Conservation (phyloP, 306 rosid genomes). For the Ceratonia siliqua region DNA sequence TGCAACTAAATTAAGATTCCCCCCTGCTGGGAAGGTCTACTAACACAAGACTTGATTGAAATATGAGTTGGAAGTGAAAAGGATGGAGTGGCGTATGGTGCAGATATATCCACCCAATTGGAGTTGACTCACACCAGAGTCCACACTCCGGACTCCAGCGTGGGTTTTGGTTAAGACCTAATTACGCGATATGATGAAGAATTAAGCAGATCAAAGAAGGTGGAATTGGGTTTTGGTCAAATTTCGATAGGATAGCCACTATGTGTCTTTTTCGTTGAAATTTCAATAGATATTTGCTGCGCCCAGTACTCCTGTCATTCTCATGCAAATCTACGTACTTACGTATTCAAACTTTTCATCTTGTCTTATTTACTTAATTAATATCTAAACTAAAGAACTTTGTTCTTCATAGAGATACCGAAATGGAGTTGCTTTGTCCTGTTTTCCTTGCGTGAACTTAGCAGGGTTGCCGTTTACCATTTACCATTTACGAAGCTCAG, state of each 20-base stretch:
- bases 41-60: slow-evolving; percentile 18
- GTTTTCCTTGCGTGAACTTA: slow-evolving; percentile 15
- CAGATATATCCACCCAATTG: slow-evolving; percentile 48
- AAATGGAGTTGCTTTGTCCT: not conserved
- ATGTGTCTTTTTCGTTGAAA: slow-evolving; percentile 41
- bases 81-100: slow-evolving; percentile 45
- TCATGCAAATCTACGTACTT: slow-evolving; percentile 43
- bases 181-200: too few species aligned
- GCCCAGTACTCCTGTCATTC: not conserved
- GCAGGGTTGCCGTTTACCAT: not conserved
- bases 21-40: not conserved
- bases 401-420: not conserved
- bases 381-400: too few species aligned
- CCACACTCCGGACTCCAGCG: not conserved
- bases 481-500: too few species aligned
- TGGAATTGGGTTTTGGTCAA: slow-evolving; percentile 38
- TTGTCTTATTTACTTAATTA: not conserved
- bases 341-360: too few species aligned
- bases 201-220: not conserved
- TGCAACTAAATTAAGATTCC: not conserved
- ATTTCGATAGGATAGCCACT: not conserved
- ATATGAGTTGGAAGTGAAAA: slow-evolving; percentile 34
- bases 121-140: too few species aligned
- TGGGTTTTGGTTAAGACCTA: not conserved
- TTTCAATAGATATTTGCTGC: not conserved